Base-by-base conservation (phyloP, 176 grass and related monocot genomes). In the Eragrostis curvula region DNA sequence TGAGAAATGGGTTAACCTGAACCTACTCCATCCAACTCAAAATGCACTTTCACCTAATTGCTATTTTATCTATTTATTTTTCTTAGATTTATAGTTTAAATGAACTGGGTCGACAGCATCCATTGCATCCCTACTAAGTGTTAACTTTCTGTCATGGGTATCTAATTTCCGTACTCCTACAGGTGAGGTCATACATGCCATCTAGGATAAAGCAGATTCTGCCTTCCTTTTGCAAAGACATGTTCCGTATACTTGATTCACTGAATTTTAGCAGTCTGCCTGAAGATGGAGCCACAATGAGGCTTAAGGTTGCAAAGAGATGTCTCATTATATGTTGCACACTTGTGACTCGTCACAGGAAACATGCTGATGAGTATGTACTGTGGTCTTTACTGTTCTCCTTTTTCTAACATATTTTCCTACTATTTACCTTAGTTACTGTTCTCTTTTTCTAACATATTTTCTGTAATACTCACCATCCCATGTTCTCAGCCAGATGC, bases 131-230 rank as follows among this genome's bases (percentile, higher is more conserved):
- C 58, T 28, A 27, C 58, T 84, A 84, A 61, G 43, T 84, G 27
- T 72, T 68, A 84, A 53, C 70, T 69, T 85, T 18, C 48, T 89
- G 9, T 81, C 25, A 62, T 52, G 55, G 29, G 48, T 50, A 21
- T 57, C 83, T 85, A 65, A 89, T 65, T 65, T 16, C 61, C 75
- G 60, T 75, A 71, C 40, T 90, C 29, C n/a, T 90, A 68, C 81
- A 97, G 92, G 78, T 97, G 69, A 86, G 90, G 28, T 94, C 92
- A 70, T 94, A 94, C 82, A 97, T 97, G 92, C 90, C 95, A 84
- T 90, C 88, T 66, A 68, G 77, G 25, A 69, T 97, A 67, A 87
- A 60, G 47, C 84, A 88, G 68, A 85, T 92, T 86, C 81, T 97
- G 62, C 86, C 92, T 84, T 87, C 90, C 70, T 85, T 94, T 85